These are phyloP conservation scores for Secale cereale DNA, from an alignment of 176 grass and related monocot species.

Conservation along the genomic window DNA sequence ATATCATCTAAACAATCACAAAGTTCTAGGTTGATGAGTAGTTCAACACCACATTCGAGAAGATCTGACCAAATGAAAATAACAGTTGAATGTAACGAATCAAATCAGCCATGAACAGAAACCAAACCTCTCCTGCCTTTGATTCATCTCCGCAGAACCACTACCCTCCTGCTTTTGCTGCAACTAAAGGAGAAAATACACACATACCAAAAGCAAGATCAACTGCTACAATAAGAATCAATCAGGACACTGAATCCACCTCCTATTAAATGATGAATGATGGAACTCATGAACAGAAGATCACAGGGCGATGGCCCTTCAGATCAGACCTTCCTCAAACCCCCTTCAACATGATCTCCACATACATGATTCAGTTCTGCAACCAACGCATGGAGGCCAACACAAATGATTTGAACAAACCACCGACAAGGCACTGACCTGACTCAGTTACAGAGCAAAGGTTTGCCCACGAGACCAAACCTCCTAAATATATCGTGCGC, in stretches of 20 bases:
- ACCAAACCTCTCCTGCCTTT: conserved; percentile 19
- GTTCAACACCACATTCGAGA: neutral
- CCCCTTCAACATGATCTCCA: neutral
- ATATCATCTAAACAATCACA: neutral
- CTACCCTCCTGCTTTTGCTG: neutral
- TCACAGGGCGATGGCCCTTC: no score
- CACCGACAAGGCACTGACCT: neutral
- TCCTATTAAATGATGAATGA: neutral
- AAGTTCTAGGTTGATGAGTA: no score
- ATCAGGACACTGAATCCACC: conserved; percentile 2
- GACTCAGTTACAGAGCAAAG: neutral
- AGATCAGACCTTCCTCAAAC: conserved; percentile 20
- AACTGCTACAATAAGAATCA: neutral
- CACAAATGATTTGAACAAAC: neutral
- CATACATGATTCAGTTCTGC: neutral
- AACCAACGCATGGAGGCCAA: neutral
- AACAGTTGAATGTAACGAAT: no score
- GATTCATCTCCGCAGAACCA: neutral
- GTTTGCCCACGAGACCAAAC: no score
- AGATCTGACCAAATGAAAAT: no score
- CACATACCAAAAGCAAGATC: neutral
- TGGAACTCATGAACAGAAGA: neutral
- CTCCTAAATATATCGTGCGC: no score
- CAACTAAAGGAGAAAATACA: neutral
- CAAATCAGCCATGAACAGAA: neutral